Base-by-base conservation (phyloP, 169 alveolate genomes). In the Plasmodium reichenowi region DNA sequence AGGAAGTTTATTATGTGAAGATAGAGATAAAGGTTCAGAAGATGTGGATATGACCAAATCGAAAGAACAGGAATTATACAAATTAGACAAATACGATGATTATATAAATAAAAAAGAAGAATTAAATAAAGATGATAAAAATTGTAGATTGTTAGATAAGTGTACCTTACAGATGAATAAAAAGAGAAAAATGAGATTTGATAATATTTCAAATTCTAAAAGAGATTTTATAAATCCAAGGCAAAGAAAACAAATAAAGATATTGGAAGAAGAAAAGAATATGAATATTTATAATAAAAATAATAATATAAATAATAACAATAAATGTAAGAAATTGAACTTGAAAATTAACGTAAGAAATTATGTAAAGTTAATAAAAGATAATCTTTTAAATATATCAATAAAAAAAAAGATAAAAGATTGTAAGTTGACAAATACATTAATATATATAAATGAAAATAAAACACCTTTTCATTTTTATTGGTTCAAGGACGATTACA, bases 221-320 rank as follows among this genome's bases (percentile, higher is more conserved):
- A 80, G 22, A 1, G 26, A 68, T 43, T 80, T 80, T 80, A 60
- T 80, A 52, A 80, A 80, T 38, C 90, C 90, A 71, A 80, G 90
- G 72, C 68, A 80, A 62, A 74, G 72, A 7, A 68, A 80, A 17
- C 38, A n/a, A 80, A 80, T 32, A 26, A 47, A 67, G 12, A 62
- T 48, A 48, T 15, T 43, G 17, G 43, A 48, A 17, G 67, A 59
- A 67, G 45, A 20, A 43, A 67, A 67, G 22, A 64, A 26, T 38
- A 47, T 24, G 22, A 29, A 63, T 12, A 64, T 15, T 24, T 17
- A 15, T n/a, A 17, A 60, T n/a, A 12, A n/a, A 17, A 20, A n/a
- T 60, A 60, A 60, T 22, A 76, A 47, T 48, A 17, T 0, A 10
- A 80, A 45, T 43, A 48, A 10, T 78, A 71, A 43, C 67, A 59